These are phyloP conservation scores for Tolypocladium pustulatum DNA, from an alignment of 2,329 filamentous ascomycete species.

Conservation along the genomic window DNA sequence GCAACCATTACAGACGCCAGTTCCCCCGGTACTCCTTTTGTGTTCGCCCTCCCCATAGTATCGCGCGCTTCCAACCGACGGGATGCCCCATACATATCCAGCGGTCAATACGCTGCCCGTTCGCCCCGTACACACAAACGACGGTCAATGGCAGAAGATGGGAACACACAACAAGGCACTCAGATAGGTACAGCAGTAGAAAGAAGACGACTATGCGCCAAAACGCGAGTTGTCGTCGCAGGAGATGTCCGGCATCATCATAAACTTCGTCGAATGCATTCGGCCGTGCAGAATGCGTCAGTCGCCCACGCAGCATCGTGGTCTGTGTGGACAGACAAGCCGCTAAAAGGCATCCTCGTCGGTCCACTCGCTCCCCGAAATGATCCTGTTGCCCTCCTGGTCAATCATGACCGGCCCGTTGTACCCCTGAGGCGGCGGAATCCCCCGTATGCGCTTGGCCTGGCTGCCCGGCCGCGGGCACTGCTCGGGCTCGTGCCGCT, in stretches of 20 bases:
- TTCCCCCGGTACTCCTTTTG: background rate
- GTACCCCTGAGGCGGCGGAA: slow-evolving; percentile 38
- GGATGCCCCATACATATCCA: background rate
- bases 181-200: background rate
- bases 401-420: slow-evolving; percentile 40
- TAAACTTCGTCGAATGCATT: background rate
- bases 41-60: background rate
- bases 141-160: background rate
- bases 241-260: slow-evolving; percentile 7
- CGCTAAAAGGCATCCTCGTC: slow-evolving; percentile 51
- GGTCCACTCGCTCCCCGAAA: slow-evolving; percentile 58
- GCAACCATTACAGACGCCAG: background rate
- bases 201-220: background rate
- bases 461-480: slow-evolving; percentile 31
- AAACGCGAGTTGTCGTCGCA: slow-evolving; percentile 1
- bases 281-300: background rate
- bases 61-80: background rate
- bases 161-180: background rate
- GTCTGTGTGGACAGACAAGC: background rate
- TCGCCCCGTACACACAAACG: background rate
- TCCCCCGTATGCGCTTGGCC: slow-evolving; percentile 42
- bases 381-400: slow-evolving; percentile 48
- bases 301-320: background rate
- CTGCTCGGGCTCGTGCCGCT: slow-evolving; percentile 47
- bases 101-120: background rate